Percentiles rank a stretch among this genome's conserved stretches.
phyloP scores from a whole-genome alignment of 257 asterid genomes.

The Coffea eugenioides region DNA sequence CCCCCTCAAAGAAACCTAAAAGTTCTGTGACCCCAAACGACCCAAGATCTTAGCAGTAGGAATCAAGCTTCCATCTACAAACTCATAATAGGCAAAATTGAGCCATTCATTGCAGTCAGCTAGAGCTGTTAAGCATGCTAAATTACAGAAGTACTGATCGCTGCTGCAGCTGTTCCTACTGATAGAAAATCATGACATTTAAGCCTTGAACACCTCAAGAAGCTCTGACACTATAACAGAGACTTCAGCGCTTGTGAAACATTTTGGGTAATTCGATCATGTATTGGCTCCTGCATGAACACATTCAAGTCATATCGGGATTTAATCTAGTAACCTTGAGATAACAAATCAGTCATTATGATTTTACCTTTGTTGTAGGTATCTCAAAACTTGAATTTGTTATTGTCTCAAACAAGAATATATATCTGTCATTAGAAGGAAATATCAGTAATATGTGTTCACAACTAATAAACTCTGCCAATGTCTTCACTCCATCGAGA shows the following conservation, averaged over 20 bases:
- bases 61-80: conserved; percentile 3
- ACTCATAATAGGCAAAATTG: background rate
- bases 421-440: conserved; percentile 51
- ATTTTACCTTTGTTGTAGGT: conserved; percentile 52
- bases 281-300: conserved; percentile 67
- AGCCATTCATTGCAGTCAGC: background rate
- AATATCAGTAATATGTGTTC: background rate
- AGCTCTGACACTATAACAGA: conserved; percentile 25
- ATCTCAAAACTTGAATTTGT: conserved; percentile 63
- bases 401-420: conserved; percentile 80
- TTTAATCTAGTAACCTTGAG: background rate
- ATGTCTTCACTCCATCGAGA: background rate
- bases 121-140: background rate
- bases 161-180: background rate
- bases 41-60: background rate
- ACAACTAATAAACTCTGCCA: background rate
- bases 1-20: too few species aligned
- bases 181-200: background rate
- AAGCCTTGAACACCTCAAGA: background rate
- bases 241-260: conserved; percentile 58
- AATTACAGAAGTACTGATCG: background rate
- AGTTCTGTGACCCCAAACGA: too few species aligned
- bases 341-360: background rate
- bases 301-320: conserved; percentile 10
- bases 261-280: conserved; percentile 68